phyloP scores from a whole-genome alignment of 768 basidiomycete genomes.

The Lentinula sp. region DNA sequence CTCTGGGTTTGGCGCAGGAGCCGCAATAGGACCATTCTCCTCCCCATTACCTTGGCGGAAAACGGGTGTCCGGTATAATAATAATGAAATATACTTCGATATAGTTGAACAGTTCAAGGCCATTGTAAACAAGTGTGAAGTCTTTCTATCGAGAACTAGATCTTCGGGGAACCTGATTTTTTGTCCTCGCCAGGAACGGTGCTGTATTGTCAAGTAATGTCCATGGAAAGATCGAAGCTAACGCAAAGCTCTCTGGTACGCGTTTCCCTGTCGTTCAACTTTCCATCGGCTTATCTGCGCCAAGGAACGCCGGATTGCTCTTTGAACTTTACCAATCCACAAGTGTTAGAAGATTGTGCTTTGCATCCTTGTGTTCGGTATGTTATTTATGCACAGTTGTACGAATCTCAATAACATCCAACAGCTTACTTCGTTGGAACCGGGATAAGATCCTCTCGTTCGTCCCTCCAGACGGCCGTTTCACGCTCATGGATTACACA shows the following conservation, averaged over 20 bases:
- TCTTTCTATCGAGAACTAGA: not conserved
- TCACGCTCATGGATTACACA: constrained; percentile 80
- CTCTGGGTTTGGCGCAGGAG: constrained; percentile 28
- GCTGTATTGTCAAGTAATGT: constrained; percentile 58
- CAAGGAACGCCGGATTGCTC: constrained; percentile 86
- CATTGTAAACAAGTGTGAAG: constrained; percentile 65
- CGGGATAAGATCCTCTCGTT: constrained; percentile 79
- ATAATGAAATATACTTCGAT: constrained; percentile 93
- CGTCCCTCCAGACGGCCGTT: constrained; percentile 89
- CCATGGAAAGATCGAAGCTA: constrained; percentile 73
- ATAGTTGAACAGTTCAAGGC: constrained; percentile 77
- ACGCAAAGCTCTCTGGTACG: constrained; percentile 70
- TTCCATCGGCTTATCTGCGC: constrained; percentile 5
- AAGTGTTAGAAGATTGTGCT: constrained; percentile 67
- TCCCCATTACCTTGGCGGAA: constrained; percentile 94
- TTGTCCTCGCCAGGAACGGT: constrained; percentile 48
- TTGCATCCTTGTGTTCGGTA: constrained; percentile 94
- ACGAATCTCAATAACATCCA: not conserved
- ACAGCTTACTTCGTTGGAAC: constrained; percentile 74
- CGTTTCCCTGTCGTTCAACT: not conserved
- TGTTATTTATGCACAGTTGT: constrained; percentile 15
- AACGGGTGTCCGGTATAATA: constrained; percentile 72
- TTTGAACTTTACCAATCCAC: constrained; percentile 70
- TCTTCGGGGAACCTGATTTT: not conserved
- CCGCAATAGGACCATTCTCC: constrained; percentile 56